Evolutionary conservation across 1,139 yeast genomes (phyloP).

Genomic region (Yamadazyma oceani): DNA sequence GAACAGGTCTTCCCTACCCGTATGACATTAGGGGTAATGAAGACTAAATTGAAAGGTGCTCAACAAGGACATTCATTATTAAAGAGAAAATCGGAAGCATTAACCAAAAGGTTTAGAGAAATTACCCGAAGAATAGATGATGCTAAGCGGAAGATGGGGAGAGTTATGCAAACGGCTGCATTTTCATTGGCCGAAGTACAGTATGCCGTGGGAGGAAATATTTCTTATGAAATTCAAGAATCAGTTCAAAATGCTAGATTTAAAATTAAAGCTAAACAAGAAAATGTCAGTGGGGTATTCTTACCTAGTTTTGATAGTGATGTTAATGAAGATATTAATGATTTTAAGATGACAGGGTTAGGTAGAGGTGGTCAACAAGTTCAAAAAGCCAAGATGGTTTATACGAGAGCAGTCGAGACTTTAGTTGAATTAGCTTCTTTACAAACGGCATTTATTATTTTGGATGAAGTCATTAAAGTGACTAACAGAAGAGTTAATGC

Average conservation of each 20-base stretch:
- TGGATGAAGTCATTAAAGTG: slow-evolving; percentile 96
- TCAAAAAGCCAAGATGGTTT: slow-evolving; percentile 88
- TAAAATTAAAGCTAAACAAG: slow-evolving; percentile 88
- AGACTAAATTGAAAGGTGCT: slow-evolving; percentile 93
- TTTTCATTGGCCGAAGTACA: slow-evolving; percentile 96
- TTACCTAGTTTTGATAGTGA: slow-evolving; percentile 89
- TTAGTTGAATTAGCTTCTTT: slow-evolving; percentile 92
- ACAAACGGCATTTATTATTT: slow-evolving; percentile 91
- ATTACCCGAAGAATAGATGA: slow-evolving; percentile 93
- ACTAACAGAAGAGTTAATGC: slow-evolving; percentile 98
- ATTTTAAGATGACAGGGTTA: slow-evolving; percentile 92
- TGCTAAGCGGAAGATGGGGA: slow-evolving; percentile 95
- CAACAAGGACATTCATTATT: slow-evolving; percentile 92
- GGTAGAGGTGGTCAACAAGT: slow-evolving; percentile 99
- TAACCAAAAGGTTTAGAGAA: slow-evolving; percentile 93
- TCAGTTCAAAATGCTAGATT: slow-evolving; percentile 88
- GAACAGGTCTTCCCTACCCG: slow-evolving; percentile 95
- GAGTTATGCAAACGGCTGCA: slow-evolving; percentile 98
- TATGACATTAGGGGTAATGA: slow-evolving; percentile 95
- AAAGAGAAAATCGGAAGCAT: slow-evolving; percentile 95
- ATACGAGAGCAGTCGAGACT: slow-evolving; percentile 93
- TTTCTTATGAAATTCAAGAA: slow-evolving; percentile 93
- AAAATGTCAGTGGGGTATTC: slow-evolving; percentile 93
- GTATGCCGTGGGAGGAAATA: slow-evolving; percentile 95
- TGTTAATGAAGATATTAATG: slow-evolving; percentile 82